A percentile compares a stretch with the other conserved stretches of the same genome.
Conservation (phyloP, 768 basidiomycete species). For the Tulasnella sp. region DNA sequence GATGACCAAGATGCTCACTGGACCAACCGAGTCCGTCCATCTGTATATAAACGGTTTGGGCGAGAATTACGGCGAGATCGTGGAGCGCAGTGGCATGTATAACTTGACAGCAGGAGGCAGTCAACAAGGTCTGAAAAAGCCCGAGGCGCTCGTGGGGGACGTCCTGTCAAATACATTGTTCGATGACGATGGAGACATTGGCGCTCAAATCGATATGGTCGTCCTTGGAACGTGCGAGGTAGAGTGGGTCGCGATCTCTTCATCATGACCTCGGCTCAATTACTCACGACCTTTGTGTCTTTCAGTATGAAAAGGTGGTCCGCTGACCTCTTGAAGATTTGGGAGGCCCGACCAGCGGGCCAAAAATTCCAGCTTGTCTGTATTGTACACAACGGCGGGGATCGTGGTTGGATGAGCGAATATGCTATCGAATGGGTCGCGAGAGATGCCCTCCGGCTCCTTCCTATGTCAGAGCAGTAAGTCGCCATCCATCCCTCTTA, state of each 20-base stretch:
- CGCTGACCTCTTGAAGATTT: neutral
- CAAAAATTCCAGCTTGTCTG: conserved; percentile 9
- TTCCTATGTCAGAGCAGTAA: conserved; percentile 6
- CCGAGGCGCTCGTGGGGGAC: neutral
- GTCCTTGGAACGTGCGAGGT: conserved; percentile 5
- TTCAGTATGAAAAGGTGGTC: neutral
- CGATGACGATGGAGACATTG: neutral
- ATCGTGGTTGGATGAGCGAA: neutral
- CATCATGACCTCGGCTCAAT: neutral
- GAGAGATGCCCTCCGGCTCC: neutral
- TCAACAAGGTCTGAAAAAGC: too few relatives aligned
- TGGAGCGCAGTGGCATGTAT: neutral
- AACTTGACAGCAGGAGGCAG: neutral
- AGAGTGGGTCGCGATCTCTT: neutral
- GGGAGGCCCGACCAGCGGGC: neutral
- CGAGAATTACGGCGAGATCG: neutral
- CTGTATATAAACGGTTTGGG: neutral
- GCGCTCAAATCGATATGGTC: conserved; percentile 4
- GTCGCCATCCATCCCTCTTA: neutral
- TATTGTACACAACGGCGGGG: neutral
- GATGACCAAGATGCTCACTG: neutral
- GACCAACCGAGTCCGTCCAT: neutral
- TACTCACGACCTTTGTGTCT: neutral
- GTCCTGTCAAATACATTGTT: neutral
- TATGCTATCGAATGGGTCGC: neutral